A percentile compares a stretch with the other conserved stretches of the same genome.
Evolutionary conservation across 768 basidiomycete genomes (phyloP).

Genomic region (Pseudohyphozyma bogoriensis): DNA sequence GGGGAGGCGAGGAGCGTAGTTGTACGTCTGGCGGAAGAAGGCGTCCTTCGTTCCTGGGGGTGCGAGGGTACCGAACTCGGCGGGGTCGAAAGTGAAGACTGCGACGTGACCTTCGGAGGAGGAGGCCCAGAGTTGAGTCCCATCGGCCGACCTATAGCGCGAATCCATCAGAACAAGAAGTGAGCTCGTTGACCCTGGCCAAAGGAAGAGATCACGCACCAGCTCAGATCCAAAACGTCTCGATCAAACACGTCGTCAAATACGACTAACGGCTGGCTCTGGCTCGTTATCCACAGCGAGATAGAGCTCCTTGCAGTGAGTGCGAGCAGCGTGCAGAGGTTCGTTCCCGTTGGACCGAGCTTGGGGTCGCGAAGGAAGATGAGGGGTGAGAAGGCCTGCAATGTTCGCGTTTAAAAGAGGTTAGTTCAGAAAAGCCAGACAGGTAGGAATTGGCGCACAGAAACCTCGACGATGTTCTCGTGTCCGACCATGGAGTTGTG

Average conservation of each 20-base stretch:
- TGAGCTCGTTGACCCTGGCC: background rate
- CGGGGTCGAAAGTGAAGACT: slow-evolving; percentile 64
- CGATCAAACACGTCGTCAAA: slow-evolving; percentile 88
- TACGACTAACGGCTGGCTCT: slow-evolving; percentile 79
- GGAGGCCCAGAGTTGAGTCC: slow-evolving; percentile 80
- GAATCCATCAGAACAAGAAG: no score
- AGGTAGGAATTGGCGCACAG: slow-evolving; percentile 3
- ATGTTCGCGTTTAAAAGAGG: no score
- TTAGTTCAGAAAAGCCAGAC: no score
- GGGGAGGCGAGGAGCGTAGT: slow-evolving; percentile 9
- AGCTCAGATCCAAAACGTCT: slow-evolving; percentile 89
- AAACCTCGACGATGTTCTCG: slow-evolving; percentile 69
- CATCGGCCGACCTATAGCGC: slow-evolving; percentile 74
- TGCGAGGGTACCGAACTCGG: slow-evolving; percentile 36
- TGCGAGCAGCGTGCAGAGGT: slow-evolving; percentile 84
- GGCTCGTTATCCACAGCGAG: slow-evolving; percentile 93
- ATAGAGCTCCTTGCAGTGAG: slow-evolving; percentile 87
- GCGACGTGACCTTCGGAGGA: slow-evolving; percentile 93
- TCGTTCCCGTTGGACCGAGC: slow-evolving; percentile 42
- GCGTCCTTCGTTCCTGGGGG: slow-evolving; percentile 52
- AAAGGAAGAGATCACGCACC: slow-evolving; percentile 49
- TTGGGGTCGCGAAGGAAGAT: slow-evolving; percentile 73
- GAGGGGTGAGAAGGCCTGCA: slow-evolving; percentile 80
- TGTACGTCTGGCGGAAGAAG: slow-evolving; percentile 22
- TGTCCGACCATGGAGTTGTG: slow-evolving; percentile 94